Conservation (phyloP, 176 grass and related monocot species). For the Dendrocalamus sinicus region DNA sequence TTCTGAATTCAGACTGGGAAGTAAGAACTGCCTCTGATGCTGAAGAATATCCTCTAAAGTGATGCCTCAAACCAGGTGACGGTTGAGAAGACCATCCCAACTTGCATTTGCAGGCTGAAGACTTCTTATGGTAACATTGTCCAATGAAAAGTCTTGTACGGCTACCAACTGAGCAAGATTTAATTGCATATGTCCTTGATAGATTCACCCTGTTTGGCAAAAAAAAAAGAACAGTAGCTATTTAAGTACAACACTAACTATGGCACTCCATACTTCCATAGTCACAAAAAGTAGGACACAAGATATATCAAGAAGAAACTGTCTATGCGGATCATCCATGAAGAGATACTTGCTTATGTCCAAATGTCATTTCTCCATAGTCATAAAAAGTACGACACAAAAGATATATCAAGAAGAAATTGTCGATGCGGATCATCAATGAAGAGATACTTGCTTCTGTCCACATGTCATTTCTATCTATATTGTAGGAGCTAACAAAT, state of each 20-base stretch:
- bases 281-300: background rate
- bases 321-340: background rate
- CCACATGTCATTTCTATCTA: background rate
- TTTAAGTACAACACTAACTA: background rate
- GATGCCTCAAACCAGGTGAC: constrained; percentile 41
- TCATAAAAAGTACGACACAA: background rate
- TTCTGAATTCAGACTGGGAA: constrained; percentile 54
- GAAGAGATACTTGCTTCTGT: background rate
- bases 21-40: constrained; percentile 80
- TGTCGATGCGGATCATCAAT: background rate
- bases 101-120: constrained; percentile 49
- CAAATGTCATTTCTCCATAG: background rate
- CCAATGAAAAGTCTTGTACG: constrained; percentile 45
- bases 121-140: constrained; percentile 45
- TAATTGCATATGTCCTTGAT: constrained; percentile 54
- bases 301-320: background rate
- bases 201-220: constrained; percentile 51
- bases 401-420: background rate
- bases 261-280: background rate
- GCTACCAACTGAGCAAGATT: constrained; percentile 45
- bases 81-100: constrained; percentile 49
- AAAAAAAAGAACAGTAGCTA: background rate
- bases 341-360: background rate
- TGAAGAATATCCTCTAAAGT: constrained; percentile 61
- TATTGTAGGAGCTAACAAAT: background rate